Evolutionary conservation across 164 flowering plant species (phyloP).

Genomic region (Tinospora cordifolia): DNA sequence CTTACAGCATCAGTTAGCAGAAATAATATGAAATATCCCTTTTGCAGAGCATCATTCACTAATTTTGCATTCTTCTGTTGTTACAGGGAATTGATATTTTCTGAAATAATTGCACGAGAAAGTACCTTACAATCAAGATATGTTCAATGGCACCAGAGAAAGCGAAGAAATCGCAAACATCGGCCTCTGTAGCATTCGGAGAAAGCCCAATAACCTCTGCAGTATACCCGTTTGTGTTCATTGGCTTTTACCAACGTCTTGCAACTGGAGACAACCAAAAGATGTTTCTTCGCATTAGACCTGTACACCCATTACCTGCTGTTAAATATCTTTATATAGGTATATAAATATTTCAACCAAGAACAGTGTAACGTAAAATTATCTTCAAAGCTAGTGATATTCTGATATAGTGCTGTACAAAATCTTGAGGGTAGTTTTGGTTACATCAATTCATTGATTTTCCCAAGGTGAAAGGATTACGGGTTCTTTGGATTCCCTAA

Average conservation of each 20-base stretch:
- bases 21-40: too few relatives aligned
- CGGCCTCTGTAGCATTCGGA: constrained; percentile 67
- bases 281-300: background rate
- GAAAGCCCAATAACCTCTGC: constrained; percentile 66
- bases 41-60: too few relatives aligned
- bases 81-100: too few relatives aligned
- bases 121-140: constrained; percentile 66
- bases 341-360: background rate
- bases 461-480: background rate
- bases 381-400: background rate
- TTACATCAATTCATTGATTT: background rate
- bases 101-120: too few relatives aligned
- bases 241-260: constrained; percentile 11
- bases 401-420: background rate
- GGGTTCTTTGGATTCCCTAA: too few relatives aligned
- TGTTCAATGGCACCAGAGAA: constrained; percentile 61
- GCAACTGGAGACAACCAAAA: background rate
- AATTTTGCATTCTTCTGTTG: too few relatives aligned
- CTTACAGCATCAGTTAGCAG: too few relatives aligned
- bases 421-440: background rate
- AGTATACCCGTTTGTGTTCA: constrained; percentile 49
- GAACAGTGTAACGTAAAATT: background rate
- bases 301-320: background rate
- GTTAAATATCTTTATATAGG: too few relatives aligned
- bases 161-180: constrained; percentile 62